These are phyloP conservation scores for Volutella citrinella DNA, from an alignment of 2,329 filamentous ascomycete species.

Conservation along the genomic window DNA sequence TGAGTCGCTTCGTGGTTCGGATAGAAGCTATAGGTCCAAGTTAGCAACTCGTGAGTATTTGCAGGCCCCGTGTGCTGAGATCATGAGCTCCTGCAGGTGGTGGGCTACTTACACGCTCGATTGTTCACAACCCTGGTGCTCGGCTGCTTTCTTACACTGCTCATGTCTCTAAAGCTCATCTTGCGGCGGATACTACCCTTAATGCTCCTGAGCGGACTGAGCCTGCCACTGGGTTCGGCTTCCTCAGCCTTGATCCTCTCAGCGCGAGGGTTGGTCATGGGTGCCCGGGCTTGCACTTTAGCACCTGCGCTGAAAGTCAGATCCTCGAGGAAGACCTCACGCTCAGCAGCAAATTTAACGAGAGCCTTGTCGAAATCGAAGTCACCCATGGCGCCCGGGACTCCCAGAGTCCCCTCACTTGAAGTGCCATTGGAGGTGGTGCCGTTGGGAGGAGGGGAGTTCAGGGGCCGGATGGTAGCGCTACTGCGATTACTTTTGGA, in stretches of 20 bases:
- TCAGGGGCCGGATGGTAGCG: constrained; percentile 55
- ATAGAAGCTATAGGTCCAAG: constrained; percentile 46
- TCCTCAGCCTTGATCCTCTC: constrained; percentile 82
- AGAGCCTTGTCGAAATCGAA: constrained; percentile 94
- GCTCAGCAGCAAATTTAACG: constrained; percentile 90
- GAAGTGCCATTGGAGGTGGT: constrained; percentile 29
- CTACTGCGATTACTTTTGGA: constrained; percentile 64
- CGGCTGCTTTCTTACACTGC: constrained; percentile 85
- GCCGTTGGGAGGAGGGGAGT: constrained; percentile 22
- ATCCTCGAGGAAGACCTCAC: constrained; percentile 91
- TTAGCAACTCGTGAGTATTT: constrained; percentile 32
- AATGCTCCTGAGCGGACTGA: constrained; percentile 57
- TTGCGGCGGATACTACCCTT: constrained; percentile 88
- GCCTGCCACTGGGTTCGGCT: constrained; percentile 45
- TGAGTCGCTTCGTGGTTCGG: constrained; percentile 82
- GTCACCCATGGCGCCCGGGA: constrained; percentile 61
- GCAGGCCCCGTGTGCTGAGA: too few species aligned
- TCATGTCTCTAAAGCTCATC: constrained; percentile 93
- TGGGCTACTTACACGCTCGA: constrained; percentile 40
- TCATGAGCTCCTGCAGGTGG: too few species aligned
- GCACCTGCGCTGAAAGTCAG: constrained; percentile 84
- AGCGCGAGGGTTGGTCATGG: constrained; percentile 74
- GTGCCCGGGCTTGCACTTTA: constrained; percentile 65
- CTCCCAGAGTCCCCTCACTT: too few species aligned
- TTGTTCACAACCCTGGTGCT: constrained; percentile 60